Conservation (phyloP, 2,329 filamentous ascomycete genomes). For the Monosporascus sp. region DNA sequence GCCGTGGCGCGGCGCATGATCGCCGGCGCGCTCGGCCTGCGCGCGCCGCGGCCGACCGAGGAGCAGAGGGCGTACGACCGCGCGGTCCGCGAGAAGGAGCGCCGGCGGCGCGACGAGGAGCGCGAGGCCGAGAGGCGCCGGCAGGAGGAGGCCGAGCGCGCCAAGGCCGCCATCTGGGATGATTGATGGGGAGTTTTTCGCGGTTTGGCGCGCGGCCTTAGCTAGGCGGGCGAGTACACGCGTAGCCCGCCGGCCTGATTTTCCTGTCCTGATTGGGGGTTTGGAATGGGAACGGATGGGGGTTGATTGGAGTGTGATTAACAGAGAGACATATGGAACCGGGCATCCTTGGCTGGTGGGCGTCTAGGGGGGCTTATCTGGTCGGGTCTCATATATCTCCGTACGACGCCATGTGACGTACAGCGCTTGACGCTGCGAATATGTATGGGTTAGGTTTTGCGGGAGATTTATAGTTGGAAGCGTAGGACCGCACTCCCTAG, state of each 20-base stretch:
- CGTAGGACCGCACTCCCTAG: too few relatives aligned
- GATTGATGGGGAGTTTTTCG: conserved; percentile 41
- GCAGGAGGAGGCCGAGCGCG: conserved; percentile 63
- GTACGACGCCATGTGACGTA: too few relatives aligned
- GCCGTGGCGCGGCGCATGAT: conserved; percentile 88
- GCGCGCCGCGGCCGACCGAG: conserved; percentile 74
- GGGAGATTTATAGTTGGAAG: too few relatives aligned
- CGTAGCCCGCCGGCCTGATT: not conserved
- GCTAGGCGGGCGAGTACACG: conserved; percentile 15
- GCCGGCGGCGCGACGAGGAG: conserved; percentile 67
- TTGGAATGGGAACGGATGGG: not conserved
- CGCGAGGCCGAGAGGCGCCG: conserved; percentile 56
- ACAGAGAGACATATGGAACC: too few relatives aligned
- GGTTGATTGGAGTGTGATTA: too few relatives aligned
- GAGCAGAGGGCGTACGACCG: conserved; percentile 85
- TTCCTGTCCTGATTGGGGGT: not conserved
- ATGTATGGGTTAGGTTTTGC: too few relatives aligned
- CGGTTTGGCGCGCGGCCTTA: not conserved
- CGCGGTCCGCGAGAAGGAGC: conserved; percentile 78
- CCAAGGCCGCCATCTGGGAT: conserved; percentile 85
- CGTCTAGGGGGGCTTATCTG: too few relatives aligned
- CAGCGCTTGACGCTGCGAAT: too few relatives aligned
- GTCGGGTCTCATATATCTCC: too few relatives aligned
- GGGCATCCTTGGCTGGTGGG: too few relatives aligned
- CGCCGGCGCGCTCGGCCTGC: conserved; percentile 77